Evolutionary conservation across 805 yeast genomes (phyloP).

Genomic region (Ogataea sp.): DNA sequence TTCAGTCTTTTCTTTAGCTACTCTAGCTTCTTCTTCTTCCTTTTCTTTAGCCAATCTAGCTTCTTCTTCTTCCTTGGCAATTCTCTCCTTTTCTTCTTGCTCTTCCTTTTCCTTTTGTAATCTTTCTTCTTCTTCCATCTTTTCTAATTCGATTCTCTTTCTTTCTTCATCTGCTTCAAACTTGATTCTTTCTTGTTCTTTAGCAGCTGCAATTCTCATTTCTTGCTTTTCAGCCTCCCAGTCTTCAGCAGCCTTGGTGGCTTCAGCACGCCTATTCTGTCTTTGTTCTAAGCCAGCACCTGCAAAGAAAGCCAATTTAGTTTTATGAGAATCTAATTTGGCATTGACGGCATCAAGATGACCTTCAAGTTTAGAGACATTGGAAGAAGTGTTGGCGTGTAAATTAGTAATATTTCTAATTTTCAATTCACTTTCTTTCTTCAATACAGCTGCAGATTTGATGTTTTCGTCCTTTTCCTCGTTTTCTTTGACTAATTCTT

Average conservation of each 20-base stretch:
- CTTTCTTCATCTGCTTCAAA: slow-evolving; percentile 31
- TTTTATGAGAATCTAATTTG: slow-evolving; percentile 35
- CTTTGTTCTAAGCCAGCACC: slow-evolving; percentile 30
- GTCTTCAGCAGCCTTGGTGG: slow-evolving; percentile 28
- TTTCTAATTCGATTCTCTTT: slow-evolving; percentile 33
- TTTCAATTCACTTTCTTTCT: slow-evolving; percentile 33
- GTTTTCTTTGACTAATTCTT: slow-evolving; percentile 34
- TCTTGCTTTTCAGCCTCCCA: slow-evolving; percentile 41
- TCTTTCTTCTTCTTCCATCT: slow-evolving; percentile 26
- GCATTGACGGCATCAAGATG: slow-evolving; percentile 37
- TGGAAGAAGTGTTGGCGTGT: slow-evolving; percentile 29
- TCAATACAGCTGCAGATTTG: slow-evolving; percentile 20
- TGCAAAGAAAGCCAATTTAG: slow-evolving; percentile 31
- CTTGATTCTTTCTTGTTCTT: slow-evolving; percentile 36
- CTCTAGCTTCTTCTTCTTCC: slow-evolving; percentile 21
- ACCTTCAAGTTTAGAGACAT: slow-evolving; percentile 28
- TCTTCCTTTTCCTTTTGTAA: slow-evolving; percentile 18
- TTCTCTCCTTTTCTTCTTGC: slow-evolving; percentile 18
- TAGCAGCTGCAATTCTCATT: slow-evolving; percentile 35
- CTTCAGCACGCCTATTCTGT: slow-evolving; percentile 28
- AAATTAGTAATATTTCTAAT: slow-evolving; percentile 25
- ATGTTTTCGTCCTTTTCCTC: slow-evolving; percentile 27
- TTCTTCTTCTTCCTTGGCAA: slow-evolving; percentile 12
- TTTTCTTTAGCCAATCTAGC: slow-evolving; percentile 16
- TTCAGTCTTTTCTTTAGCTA: slow-evolving; percentile 21